These are phyloP conservation scores for Curvularia spicifera DNA, from an alignment of 2,329 filamentous ascomycete species.

Conservation along the genomic window DNA sequence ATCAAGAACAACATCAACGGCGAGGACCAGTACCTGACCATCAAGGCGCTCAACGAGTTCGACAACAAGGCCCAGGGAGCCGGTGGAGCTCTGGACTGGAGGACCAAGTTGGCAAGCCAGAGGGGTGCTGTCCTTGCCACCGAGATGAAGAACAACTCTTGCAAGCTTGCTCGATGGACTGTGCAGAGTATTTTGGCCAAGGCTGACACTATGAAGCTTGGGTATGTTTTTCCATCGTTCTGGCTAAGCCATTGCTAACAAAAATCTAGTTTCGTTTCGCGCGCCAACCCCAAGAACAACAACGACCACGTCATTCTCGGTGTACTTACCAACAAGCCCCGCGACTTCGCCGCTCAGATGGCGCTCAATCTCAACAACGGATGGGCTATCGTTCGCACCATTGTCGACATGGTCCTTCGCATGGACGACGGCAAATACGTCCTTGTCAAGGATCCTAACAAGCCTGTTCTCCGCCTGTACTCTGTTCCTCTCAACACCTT, in stretches of 20 bases:
- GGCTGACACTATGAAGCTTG: constrained; percentile 98
- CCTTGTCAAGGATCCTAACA: constrained; percentile 89
- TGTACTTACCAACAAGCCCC: constrained; percentile 96
- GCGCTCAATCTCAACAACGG: constrained; percentile 96
- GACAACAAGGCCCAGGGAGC: constrained; percentile 97
- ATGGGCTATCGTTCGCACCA: constrained; percentile 98
- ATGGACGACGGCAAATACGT: constrained; percentile 82
- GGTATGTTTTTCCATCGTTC: constrained; percentile 61
- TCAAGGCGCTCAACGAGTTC: constrained; percentile 99
- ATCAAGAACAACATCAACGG: constrained; percentile 93
- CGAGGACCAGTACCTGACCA: constrained; percentile 87
- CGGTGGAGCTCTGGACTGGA: constrained; percentile 95
- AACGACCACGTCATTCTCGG: constrained; percentile 95
- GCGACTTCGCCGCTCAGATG: constrained; percentile 97
- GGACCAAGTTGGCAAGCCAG: constrained; percentile 90
- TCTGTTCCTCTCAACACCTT: constrained; percentile 86
- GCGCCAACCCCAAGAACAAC: constrained; percentile 87
- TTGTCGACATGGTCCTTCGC: constrained; percentile 89
- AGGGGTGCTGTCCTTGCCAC: constrained; percentile 97
- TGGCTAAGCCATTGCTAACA: constrained; percentile 13
- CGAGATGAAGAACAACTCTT: constrained; percentile 99
- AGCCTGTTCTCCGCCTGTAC: constrained; percentile 91
- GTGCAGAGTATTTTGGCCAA: constrained; percentile 95
- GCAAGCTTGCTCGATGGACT: constrained; percentile 98
- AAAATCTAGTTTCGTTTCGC: constrained; percentile 83